A percentile compares a stretch with the other conserved stretches of the same genome.
Conservation (phyloP, 495 filamentous ascomycete species). For the Aspergillus bertholletiae region DNA sequence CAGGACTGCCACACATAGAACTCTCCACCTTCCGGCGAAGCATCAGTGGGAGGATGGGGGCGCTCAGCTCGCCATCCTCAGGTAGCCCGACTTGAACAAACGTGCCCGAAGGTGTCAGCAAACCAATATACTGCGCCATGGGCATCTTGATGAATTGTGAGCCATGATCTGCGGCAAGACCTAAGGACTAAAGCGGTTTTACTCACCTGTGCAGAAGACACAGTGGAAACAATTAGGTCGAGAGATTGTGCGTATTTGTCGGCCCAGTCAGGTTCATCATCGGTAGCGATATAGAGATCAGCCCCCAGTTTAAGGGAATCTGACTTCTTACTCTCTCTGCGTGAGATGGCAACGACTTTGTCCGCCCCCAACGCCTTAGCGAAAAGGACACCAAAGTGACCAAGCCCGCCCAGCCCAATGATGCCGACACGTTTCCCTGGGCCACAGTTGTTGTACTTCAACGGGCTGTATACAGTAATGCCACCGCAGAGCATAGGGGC, state of each 20-base stretch:
- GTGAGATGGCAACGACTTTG: constrained; percentile 75
- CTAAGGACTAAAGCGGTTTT: no score
- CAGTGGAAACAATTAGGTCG: constrained; percentile 79
- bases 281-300: constrained; percentile 77
- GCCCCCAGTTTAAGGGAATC: constrained; percentile 63
- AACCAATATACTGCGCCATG: constrained; percentile 61
- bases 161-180: not conserved
- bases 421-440: constrained; percentile 83
- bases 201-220: constrained; percentile 57
- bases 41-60: constrained; percentile 56
- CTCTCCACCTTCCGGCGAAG: constrained; percentile 69
- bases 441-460: constrained; percentile 68
- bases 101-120: constrained; percentile 66
- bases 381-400: constrained; percentile 63
- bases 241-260: constrained; percentile 60
- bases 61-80: constrained; percentile 62
- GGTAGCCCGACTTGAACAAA: constrained; percentile 79
- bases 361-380: constrained; percentile 69
- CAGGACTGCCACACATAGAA: constrained; percentile 64
- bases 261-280: constrained; percentile 72
- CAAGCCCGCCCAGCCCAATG: constrained; percentile 79
- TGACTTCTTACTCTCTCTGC: constrained; percentile 59
- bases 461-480: constrained; percentile 71
- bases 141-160: constrained; percentile 56
- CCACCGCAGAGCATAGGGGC: constrained; percentile 88